These are phyloP conservation scores for Aureobasidium sp. DNA, from an alignment of 2,329 filamentous ascomycete species.

Conservation along the genomic window DNA sequence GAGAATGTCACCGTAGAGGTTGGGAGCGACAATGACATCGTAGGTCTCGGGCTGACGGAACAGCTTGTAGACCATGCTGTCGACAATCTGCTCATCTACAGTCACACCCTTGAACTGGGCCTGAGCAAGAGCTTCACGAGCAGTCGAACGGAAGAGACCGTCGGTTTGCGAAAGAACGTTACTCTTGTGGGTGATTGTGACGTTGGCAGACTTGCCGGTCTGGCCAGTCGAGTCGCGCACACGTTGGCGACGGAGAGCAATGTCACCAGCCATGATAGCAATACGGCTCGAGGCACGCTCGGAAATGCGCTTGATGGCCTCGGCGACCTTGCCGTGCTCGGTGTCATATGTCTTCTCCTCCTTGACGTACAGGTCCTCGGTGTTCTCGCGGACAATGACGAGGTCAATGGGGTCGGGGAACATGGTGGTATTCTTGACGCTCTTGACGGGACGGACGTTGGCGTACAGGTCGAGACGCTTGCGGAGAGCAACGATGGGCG, in stretches of 20 bases:
- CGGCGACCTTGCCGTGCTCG: slow-evolving; percentile 72
- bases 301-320: slow-evolving; percentile 96
- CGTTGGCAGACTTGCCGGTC: slow-evolving; percentile 62
- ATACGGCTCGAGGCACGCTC: slow-evolving; percentile 79
- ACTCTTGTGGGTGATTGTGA: slow-evolving; percentile 97
- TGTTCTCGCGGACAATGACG: slow-evolving; percentile 98
- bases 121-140: slow-evolving; percentile 62
- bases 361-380: slow-evolving; percentile 96
- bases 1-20: slow-evolving; percentile 94
- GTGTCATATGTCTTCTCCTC: slow-evolving; percentile 79
- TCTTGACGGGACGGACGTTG: slow-evolving; percentile 94
- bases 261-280: slow-evolving; percentile 86
- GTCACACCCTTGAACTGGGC: slow-evolving; percentile 55
- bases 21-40: slow-evolving; percentile 96
- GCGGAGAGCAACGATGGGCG: slow-evolving; percentile 90
- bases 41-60: slow-evolving; percentile 93
- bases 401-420: slow-evolving; percentile 66
- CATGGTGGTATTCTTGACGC: slow-evolving; percentile 52
- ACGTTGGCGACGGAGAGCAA: slow-evolving; percentile 77
- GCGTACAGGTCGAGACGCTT: slow-evolving; percentile 93
- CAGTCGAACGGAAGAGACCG: slow-evolving; percentile 81
- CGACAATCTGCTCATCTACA: slow-evolving; percentile 96
- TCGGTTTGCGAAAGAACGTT: slow-evolving; percentile 96
- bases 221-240: slow-evolving; percentile 54
- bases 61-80: slow-evolving; percentile 99